These are phyloP conservation scores for Aspergillus caelatus DNA, from an alignment of 2,329 filamentous ascomycete species.

Conservation along the genomic window DNA sequence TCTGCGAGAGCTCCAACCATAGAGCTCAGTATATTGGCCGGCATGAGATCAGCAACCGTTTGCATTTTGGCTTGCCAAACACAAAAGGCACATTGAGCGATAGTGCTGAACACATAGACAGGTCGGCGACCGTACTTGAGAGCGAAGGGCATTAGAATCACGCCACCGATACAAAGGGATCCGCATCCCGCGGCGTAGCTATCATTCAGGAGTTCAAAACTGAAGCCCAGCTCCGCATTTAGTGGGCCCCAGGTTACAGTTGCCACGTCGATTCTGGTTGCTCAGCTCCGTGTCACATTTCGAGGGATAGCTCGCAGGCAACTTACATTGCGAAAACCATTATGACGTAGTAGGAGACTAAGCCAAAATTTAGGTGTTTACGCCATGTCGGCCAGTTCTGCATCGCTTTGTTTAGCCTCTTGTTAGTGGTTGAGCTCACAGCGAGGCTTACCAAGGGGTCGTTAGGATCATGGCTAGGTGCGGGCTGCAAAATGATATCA, in stretches of 20 bases:
- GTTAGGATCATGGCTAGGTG: background rate
- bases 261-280: background rate
- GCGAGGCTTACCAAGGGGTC: background rate
- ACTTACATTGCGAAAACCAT: background rate
- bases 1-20: constrained; percentile 49
- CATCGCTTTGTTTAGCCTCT: background rate
- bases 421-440: too few species aligned
- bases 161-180: constrained; percentile 44
- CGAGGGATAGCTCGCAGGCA: background rate
- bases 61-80: constrained; percentile 50
- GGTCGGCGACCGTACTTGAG: constrained; percentile 52
- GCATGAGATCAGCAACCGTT: constrained; percentile 47
- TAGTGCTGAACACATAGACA: constrained; percentile 48
- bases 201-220: constrained; percentile 46
- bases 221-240: constrained; percentile 48
- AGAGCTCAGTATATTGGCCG: constrained; percentile 48
- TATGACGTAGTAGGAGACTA: background rate
- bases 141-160: constrained; percentile 51
- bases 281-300: background rate
- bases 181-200: constrained; percentile 50
- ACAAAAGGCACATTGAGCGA: constrained; percentile 39
- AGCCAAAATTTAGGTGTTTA: background rate
- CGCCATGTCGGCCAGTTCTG: background rate
- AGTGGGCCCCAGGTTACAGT: constrained; percentile 45
- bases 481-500: background rate